A percentile compares a stretch with the other conserved stretches of the same genome.
Conservation (phyloP, 148 eudicot species). For the Heliosperma pusillum region DNA sequence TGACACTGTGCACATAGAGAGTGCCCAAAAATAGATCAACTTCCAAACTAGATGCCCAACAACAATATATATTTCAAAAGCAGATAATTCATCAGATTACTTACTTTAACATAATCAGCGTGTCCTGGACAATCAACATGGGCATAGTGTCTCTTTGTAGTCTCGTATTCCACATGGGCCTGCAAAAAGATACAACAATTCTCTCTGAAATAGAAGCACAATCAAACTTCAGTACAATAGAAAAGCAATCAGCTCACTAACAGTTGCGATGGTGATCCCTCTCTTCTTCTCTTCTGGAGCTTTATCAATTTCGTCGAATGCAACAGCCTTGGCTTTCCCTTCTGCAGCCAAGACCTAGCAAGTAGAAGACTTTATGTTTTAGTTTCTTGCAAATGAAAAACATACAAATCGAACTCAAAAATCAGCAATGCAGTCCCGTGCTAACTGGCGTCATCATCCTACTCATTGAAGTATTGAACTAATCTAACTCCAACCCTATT, state of each 20-base stretch:
- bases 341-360: conserved; percentile 72
- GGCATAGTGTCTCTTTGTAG: conserved; percentile 83
- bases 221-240: not conserved
- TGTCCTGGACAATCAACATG: conserved; percentile 98
- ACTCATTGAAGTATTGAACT: not conserved
- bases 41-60: not conserved
- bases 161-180: conserved; percentile 99
- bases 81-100: conserved; percentile 5
- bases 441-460: not conserved
- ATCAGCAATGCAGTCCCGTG: not conserved
- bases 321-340: conserved; percentile 91
- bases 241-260: conserved; percentile 28
- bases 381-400: not conserved
- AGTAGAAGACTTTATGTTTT: not conserved
- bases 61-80: not conserved
- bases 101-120: conserved; percentile 94
- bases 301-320: conserved; percentile 92
- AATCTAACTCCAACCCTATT: not conserved
- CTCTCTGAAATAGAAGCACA: not conserved
- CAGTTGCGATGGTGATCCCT: conserved; percentile 90
- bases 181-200: conserved; percentile 28
- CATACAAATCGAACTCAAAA: not conserved
- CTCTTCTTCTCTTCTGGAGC: conserved; percentile 99
- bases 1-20: not conserved
- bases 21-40: not conserved